These are phyloP conservation scores for Colletotrichum limetticola DNA, from an alignment of 2,329 filamentous ascomycete genomes.

Conservation along the genomic window DNA sequence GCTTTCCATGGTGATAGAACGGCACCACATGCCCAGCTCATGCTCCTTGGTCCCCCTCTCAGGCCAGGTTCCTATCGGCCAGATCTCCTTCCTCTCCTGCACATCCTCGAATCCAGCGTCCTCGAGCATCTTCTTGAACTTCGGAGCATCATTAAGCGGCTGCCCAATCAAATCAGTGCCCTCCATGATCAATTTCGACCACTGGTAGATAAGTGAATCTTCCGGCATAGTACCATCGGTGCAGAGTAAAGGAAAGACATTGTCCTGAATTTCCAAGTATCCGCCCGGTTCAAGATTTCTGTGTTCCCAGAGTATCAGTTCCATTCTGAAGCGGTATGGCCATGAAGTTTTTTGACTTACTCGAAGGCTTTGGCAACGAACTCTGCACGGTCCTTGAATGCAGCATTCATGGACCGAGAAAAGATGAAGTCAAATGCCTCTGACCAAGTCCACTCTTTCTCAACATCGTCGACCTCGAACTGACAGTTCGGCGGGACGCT, in stretches of 20 bases:
- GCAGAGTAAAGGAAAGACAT: too few relatives aligned
- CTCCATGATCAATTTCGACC: too few relatives aligned
- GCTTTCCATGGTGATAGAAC: slow-evolving; percentile 36
- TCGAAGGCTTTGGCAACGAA: too few relatives aligned
- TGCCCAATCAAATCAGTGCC: not conserved
- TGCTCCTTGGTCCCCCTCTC: slow-evolving; percentile 43
- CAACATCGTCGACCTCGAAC: slow-evolving; percentile 52
- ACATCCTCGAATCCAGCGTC: slow-evolving; percentile 48
- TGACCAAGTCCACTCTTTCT: slow-evolving; percentile 40
- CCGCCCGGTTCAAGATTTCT: too few relatives aligned
- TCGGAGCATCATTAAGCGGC: not conserved
- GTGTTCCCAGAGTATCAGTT: too few relatives aligned
- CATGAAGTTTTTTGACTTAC: too few relatives aligned
- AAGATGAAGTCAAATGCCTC: slow-evolving; percentile 68
- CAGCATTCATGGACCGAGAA: slow-evolving; percentile 46
- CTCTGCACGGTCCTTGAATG: too few relatives aligned
- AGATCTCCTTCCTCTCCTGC: slow-evolving; percentile 42
- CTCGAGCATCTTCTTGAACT: slow-evolving; percentile 29
- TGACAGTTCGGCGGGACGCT: slow-evolving; percentile 50
- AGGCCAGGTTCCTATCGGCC: slow-evolving; percentile 46
- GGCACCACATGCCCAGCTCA: slow-evolving; percentile 45
- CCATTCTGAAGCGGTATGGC: too few relatives aligned
- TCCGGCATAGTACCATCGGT: too few relatives aligned
- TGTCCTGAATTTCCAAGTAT: too few relatives aligned
- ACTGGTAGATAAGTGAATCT: too few relatives aligned